Base-by-base conservation (phyloP, 345 rosid genomes). In the Lepidium sativum region DNA sequence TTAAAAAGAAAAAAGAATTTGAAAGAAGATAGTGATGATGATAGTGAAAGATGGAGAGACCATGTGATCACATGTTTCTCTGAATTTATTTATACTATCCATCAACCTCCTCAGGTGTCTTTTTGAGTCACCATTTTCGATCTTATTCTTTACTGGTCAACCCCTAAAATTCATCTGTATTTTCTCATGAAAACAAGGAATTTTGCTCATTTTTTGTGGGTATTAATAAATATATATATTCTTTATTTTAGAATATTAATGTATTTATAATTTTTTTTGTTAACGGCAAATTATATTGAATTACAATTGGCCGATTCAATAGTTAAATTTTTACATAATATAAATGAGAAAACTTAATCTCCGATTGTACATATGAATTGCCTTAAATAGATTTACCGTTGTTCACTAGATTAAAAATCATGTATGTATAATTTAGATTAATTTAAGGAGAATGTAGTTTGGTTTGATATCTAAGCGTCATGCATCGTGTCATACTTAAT, bases 1-100 rank as follows among this genome's bases (percentile, higher is more conserved):
- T 4, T 25, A 23, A 25, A 6, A 25, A 25, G 5, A 25, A 25
- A 0, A 5, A 25, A 23, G 25, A 25, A 25, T 25, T 4, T 25
- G 29, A 25, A 25, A 25, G 29, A 25, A 25, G 29, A 25, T 25
- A 25, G 29, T 25, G 31, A 27, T 27, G 31, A 43, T 54, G 63
- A 55, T 80, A 77, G 75, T 42, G 75, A 80, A 79, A 77, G 79
- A 79, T 77, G 86, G 75, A 60, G 51, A 53, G 31, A 71, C 72
- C 85, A 81, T 86, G 92, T 79, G 79, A 76, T 71, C 86, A 82
- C 84, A 75, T 79, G 88, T 69, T 67, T 57, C 67, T 45, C 41
- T 67, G 63, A 70, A 63, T 70, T 62, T 14, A 5, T 53, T 9
- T 44, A 45, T 39, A 71, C 48, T 27, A 59, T 66, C 60, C 16